Evolutionary conservation across 306 rosid species (phyloP).

Genomic region (Ormosia emarginata): DNA sequence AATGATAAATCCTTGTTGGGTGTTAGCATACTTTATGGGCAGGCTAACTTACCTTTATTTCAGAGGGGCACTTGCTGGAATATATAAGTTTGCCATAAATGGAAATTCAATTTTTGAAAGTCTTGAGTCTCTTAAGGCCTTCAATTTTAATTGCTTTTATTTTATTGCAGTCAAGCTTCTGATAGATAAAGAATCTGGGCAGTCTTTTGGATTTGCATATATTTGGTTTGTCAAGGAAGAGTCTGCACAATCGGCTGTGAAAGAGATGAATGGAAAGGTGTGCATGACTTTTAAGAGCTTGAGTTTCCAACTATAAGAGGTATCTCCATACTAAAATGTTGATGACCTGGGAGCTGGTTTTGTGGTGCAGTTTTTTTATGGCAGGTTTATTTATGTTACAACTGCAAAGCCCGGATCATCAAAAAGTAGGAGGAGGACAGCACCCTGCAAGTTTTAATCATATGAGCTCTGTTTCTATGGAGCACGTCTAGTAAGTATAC

Average conservation of each 20-base stretch:
- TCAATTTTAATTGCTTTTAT: background rate
- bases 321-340: background rate
- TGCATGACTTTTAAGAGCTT: conserved; percentile 4
- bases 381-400: no score
- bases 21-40: background rate
- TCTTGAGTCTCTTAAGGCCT: background rate
- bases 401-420: conserved; percentile 29
- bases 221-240: conserved; percentile 40
- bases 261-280: conserved; percentile 59
- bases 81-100: background rate
- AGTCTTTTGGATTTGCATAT: conserved; percentile 40
- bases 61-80: background rate
- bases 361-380: conserved; percentile 46
- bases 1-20: background rate
- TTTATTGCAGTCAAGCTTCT: conserved; percentile 37
- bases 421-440: conserved; percentile 6
- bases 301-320: background rate
- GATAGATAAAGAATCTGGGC: conserved; percentile 29
- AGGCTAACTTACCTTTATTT: background rate
- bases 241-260: conserved; percentile 38
- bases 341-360: conserved; percentile 7
- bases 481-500: background rate
- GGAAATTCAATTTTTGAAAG: background rate
- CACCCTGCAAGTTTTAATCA: conserved; percentile 37
- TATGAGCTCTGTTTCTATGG: background rate